Base-by-base conservation (phyloP, 176 grass and related monocot species). In the Neostapfia colusana region DNA sequence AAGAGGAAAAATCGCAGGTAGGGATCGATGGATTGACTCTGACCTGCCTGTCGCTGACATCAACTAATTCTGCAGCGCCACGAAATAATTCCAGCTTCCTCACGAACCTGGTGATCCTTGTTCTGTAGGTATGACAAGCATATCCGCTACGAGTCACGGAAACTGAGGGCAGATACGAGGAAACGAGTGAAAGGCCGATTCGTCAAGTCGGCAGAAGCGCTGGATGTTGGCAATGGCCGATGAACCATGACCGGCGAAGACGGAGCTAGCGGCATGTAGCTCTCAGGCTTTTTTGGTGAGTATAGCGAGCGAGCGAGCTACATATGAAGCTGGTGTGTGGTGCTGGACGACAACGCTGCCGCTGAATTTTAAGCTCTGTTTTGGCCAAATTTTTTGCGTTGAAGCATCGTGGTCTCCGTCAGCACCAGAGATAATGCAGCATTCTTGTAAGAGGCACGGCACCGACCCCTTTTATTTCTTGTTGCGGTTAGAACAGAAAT, bases 1-100 rank as follows among this genome's bases (percentile, higher is more conserved):
- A 98, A 98, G 75, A 94, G 81, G 80, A 98, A 94, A 72, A 88
- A 35, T 39, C 91, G 95, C 79, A 98, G 91, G 95, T 72, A 84
- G 12, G 68, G 39, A 80, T n/a, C 14, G 0, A 54, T 50, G 59
- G 77, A 31, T 20, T 65, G 54, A 18, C 42, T 24, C 46, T 60
- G 12, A 37, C 55, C 34, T 76, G 2, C 34, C 31, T 66, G 44
- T 53, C 28, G 35, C 35, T n/a, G 49, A 79, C 63, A 76, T 71
- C 45, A 74, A 44, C 72, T 28, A 51, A 25, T 72, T 40, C 38
- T 25, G 45, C 45, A 18, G 2, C 51, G 26, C 24, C 28, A 54
- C 8, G 7, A 14, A 20, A 10, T 0, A 1, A 27, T 39, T 40
- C 4, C 64, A 36, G 21, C 60, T 53, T 50, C 25, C 63, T 75